phyloP scores from a whole-genome alignment of 176 grass and related monocot genomes.

The Juncus inflexus region DNA sequence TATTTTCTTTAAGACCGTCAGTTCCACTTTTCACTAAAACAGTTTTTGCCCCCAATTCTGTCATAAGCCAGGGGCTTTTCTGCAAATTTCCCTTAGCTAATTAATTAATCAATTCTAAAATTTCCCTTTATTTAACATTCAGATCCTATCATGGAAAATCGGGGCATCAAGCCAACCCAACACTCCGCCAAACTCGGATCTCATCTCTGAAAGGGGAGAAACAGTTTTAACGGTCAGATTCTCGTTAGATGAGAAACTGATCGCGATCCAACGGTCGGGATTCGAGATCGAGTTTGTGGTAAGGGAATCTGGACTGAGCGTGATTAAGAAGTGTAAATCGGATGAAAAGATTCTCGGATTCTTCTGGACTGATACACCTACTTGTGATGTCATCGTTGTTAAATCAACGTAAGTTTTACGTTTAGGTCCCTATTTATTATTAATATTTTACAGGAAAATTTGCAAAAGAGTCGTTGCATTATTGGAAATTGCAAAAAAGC shows the following conservation, averaged over 20 bases:
- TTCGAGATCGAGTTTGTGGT: constrained; percentile 76
- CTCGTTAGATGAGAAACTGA: constrained; percentile 70
- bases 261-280: constrained; percentile 79
- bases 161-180: constrained; percentile 39
- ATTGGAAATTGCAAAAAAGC: no score
- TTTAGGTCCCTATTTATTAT: no score
- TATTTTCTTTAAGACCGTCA: no score
- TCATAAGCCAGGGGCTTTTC: no score
- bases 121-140: constrained; percentile 13
- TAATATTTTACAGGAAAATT: no score
- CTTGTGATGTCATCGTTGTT: constrained; percentile 84
- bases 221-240: constrained; percentile 68
- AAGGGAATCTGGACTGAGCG: constrained; percentile 65
- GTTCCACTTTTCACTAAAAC: no score
- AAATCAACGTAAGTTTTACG: constrained; percentile 69
- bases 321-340: constrained; percentile 58
- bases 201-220: constrained; percentile 58
- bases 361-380: constrained; percentile 94
- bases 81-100: no score
- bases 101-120: no score
- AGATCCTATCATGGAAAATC: constrained; percentile 95
- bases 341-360: constrained; percentile 88
- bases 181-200: constrained; percentile 76
- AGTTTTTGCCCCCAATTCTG: no score
- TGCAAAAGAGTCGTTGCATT: no score